Conservation (phyloP, 164 flowering plant genomes). For the Annona squamosa region DNA sequence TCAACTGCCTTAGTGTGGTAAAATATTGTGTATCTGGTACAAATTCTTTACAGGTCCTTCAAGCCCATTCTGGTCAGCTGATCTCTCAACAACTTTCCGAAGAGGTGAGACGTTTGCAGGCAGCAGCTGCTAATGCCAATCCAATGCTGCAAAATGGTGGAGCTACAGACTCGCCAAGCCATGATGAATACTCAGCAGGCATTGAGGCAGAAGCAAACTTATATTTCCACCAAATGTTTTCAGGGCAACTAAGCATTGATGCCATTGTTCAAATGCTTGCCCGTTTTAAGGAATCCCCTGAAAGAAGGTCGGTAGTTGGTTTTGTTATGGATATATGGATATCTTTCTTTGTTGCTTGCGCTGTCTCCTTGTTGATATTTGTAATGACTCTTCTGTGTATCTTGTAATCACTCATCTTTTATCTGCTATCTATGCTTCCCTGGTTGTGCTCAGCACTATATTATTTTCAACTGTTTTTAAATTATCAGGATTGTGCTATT, state of each 20-base stretch:
- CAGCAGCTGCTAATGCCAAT: slow-evolving; percentile 29
- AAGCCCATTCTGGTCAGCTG: slow-evolving; percentile 41
- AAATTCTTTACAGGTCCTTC: slow-evolving; percentile 52
- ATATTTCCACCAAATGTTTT: slow-evolving; percentile 79
- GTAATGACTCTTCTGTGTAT: not conserved
- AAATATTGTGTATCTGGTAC: not conserved
- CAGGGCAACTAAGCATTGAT: slow-evolving; percentile 64
- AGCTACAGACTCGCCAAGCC: slow-evolving; percentile 41
- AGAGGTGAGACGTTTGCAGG: slow-evolving; percentile 61
- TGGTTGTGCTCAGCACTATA: no score
- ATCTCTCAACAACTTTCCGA: slow-evolving; percentile 47
- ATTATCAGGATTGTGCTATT: no score
- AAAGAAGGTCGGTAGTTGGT: slow-evolving; percentile 41
- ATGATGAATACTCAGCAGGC: slow-evolving; percentile 64
- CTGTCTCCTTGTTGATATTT: not conserved
- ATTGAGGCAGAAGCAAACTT: slow-evolving; percentile 82
- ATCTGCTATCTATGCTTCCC: no score
- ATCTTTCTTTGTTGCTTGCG: not conserved
- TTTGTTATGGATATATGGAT: not conserved
- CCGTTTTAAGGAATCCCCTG: slow-evolving; percentile 75
- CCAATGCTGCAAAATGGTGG: slow-evolving; percentile 50
- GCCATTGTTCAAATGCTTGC: slow-evolving; percentile 85
- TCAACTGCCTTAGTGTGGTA: not conserved
- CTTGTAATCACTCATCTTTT: no score
- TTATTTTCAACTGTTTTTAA: no score